Base-by-base conservation (phyloP, 495 filamentous ascomycete genomes). In the Pseudomonodictys pantanalensis region DNA sequence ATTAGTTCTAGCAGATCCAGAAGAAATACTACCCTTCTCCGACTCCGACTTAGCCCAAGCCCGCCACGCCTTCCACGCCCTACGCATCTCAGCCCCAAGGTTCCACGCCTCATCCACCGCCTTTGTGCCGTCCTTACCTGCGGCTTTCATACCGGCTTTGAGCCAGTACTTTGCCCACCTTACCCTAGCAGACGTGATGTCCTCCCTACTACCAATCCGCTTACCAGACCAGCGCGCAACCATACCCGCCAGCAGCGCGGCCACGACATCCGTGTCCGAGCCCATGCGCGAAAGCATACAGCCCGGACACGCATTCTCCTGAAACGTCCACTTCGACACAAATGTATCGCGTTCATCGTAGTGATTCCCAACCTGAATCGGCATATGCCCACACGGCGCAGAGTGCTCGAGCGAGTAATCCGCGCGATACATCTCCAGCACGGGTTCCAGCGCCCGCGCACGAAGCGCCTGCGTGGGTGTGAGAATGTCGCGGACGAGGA, bases 221-320 rank as follows among this genome's bases (percentile, higher is more conserved):
- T 20, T 18, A 5, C 9, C 4, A 10, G 6, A 22, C 8, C 15
- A 43, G 20, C 55, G 25, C 11, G 30, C 54, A 3, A 64, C 55
- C 28, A 64, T 54, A 4, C 54, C 54, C 33, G 49, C 47, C 0
- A 57, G 25, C 22, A 64, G 24, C 7, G 61, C 61, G 28, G 42
- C 33, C 8, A 52, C 24, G 12, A 59, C 61, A 25, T 39, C 26
- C 15, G 17, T 26, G 38, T 64, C 61, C 1, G 28, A 2, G 0
- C 54, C 61, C n/a, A 64, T 43, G 10, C 61, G 46, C 1, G 61
- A 39, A 1, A 64, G 55, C 15, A 59, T 47, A 32, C 61, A 64
- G 2, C 54, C 61, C 24, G 61, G 47, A 38, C 61, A 64, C 24
- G 28, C 25, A 33, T 59, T 41, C 3, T 24, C 24, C 53, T 64